Base-by-base conservation (phyloP, 345 rosid species). In the Rhizophora apiculata region DNA sequence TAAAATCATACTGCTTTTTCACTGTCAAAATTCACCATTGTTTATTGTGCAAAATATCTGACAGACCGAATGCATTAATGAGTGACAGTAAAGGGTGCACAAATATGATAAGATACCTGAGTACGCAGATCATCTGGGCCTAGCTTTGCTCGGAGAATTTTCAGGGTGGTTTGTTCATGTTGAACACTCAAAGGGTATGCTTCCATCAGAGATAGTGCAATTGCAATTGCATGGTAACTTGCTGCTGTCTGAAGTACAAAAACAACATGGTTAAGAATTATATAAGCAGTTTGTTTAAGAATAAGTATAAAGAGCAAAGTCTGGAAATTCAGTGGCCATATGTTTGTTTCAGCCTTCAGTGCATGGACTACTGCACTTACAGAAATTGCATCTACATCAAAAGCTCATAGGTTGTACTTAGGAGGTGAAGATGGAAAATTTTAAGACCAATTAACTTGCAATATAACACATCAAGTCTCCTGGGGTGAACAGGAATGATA, bases 161-260 rank as follows among this genome's bases (percentile, higher is more conserved):
- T 87, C 78, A 95, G 81, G 69, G 99, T 95, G 68, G 97, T 95
- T 77, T 90, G 99, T 78, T 95, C 99, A 72, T 95, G 99, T 81
- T 92, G 99, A 72, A 95, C 99, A 73, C 99, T 92, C 75, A 95
- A 84, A 68, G 93, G 94, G 70, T 95, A 95, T 63, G 96, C 97
- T 80, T 92, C 99, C 99, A 95, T 95, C 86, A 95, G 80, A 31
- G 99, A 95, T 67, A 92, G 93, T n/a, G 99, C 97, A 86, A 95
- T 92, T 79, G 99, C 99, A 79, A 95, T 95, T 58, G 99, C 99
- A 85, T 95, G 99, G 84, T 95, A 95, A 80, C 97, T 95, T 76
- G 99, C 99, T 65, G 99, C 99, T 60, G 99, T 95, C 99, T 95
- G 87, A 67, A 70, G 61, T 39, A 22, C 6, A 11, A 58, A 26